These are phyloP conservation scores for Talaromyces liani DNA, from an alignment of 495 filamentous ascomycete genomes.

Conservation along the genomic window DNA sequence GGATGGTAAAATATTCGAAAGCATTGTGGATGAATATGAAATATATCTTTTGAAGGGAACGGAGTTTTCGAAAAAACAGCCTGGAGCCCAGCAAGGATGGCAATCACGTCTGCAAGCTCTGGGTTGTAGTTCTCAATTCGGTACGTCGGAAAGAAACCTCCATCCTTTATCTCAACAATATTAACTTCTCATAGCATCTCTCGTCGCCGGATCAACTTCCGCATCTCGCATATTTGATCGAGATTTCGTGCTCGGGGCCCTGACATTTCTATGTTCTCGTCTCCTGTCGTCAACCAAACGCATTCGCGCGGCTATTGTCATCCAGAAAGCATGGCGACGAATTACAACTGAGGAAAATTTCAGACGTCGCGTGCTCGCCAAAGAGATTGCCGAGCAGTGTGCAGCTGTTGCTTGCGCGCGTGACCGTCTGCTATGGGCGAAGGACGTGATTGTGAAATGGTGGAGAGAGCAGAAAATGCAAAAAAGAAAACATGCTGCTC, in stretches of 20 bases:
- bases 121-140: constrained; percentile 38
- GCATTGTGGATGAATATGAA: constrained; percentile 54
- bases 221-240: constrained; percentile 31
- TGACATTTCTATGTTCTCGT: constrained; percentile 58
- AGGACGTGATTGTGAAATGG: constrained; percentile 37
- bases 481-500: background rate
- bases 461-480: constrained; percentile 26
- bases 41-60: constrained; percentile 21
- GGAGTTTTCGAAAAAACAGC: background rate
- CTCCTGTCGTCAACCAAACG: constrained; percentile 45
- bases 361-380: constrained; percentile 31
- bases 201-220: constrained; percentile 26
- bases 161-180: background rate
- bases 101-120: constrained; percentile 23
- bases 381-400: constrained; percentile 38
- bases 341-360: constrained; percentile 18
- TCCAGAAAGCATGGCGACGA: constrained; percentile 39
- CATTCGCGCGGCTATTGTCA: constrained; percentile 33
- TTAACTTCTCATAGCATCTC: constrained; percentile 17
- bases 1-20: constrained; percentile 46
- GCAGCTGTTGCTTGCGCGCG: constrained; percentile 36
- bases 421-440: constrained; percentile 41
- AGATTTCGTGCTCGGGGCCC: constrained; percentile 45
- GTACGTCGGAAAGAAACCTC: constrained; percentile 21
- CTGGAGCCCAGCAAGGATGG: constrained; percentile 9